Evolutionary conservation across 371 early-diverging fungal species (phyloP).

Genomic region (Coemansia sp.): DNA sequence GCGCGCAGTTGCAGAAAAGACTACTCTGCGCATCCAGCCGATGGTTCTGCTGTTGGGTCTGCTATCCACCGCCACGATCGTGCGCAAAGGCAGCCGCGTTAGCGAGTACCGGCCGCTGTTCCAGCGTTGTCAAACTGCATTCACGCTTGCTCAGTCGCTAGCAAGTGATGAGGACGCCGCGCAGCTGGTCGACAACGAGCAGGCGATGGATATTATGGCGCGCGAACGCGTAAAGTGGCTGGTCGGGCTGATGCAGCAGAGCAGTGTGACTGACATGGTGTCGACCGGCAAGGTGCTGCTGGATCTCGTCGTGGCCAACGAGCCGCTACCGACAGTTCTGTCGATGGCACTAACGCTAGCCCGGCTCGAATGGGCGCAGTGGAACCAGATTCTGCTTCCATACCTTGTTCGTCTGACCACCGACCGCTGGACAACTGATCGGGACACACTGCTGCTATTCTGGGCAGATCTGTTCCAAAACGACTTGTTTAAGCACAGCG

Average conservation of each 20-base stretch:
- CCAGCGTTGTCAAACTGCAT: conserved; percentile 19
- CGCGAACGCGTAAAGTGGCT: conserved; percentile 53
- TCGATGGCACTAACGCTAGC: conserved; percentile 68
- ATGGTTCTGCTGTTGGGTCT: conserved; percentile 12
- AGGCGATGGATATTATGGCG: conserved; percentile 16
- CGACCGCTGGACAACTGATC: conserved; percentile 17
- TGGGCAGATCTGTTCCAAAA: conserved; percentile 39
- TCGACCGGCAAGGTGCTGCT: conserved; percentile 63
- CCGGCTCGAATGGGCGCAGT: conserved; percentile 65
- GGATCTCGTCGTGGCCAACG: conserved; percentile 56
- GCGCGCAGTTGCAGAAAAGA: conserved; percentile 7
- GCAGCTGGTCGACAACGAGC: background rate
- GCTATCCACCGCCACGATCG: conserved; percentile 14
- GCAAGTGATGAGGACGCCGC: background rate
- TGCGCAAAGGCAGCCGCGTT: conserved; percentile 47
- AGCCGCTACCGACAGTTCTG: conserved; percentile 56
- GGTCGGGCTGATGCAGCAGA: conserved; percentile 55
- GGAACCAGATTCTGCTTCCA: conserved; percentile 67
- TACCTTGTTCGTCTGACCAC: conserved; percentile 56
- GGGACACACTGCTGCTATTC: conserved; percentile 23
- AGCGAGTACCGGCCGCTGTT: conserved; percentile 20
- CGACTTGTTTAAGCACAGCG: conserved; percentile 10
- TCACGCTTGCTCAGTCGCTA: conserved; percentile 8
- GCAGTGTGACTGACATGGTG: conserved; percentile 62
- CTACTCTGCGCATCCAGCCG: conserved; percentile 20